Conservation (phyloP, 768 basidiomycete genomes). For the Galerina sulciceps region DNA sequence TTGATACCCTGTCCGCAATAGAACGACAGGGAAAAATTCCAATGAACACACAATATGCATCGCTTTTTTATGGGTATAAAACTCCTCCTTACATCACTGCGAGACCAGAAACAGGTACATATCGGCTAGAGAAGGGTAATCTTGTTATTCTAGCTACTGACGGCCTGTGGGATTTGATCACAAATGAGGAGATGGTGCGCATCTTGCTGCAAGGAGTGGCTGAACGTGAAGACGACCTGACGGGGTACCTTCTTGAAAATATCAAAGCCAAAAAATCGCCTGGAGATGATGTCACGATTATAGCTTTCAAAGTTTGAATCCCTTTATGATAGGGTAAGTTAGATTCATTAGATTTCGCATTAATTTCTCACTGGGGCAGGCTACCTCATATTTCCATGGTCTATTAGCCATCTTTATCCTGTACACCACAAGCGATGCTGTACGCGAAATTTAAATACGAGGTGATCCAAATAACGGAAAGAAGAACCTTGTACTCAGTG, state of each 20-base stretch:
- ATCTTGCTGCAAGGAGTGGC: conserved; percentile 35
- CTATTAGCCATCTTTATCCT: no score
- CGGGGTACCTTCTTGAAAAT: conserved; percentile 29
- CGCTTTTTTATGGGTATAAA: conserved; percentile 49
- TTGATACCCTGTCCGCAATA: conserved; percentile 35
- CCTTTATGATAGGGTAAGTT: no score
- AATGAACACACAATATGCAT: conserved; percentile 37
- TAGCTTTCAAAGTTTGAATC: conserved; percentile 18
- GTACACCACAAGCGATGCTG: no score
- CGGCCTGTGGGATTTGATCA: conserved; percentile 59
- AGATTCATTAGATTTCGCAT: no score
- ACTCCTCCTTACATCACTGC: conserved; percentile 65
- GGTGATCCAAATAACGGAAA: no score
- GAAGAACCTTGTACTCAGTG: no score
- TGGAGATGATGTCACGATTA: conserved; percentile 41
- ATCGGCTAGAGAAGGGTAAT: conserved; percentile 38
- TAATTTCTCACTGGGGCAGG: no score
- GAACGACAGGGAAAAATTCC: conserved; percentile 36
- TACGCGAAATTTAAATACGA: no score
- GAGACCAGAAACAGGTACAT: conserved; percentile 47
- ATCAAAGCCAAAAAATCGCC: conserved; percentile 26
- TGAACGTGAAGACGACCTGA: conserved; percentile 27
- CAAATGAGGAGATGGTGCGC: conserved; percentile 49
- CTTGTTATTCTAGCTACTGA: conserved; percentile 59
- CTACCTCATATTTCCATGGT: no score